Evolutionary conservation across 2,329 filamentous ascomycete species (phyloP).

Genomic region (Sporothrix mexicana): DNA sequence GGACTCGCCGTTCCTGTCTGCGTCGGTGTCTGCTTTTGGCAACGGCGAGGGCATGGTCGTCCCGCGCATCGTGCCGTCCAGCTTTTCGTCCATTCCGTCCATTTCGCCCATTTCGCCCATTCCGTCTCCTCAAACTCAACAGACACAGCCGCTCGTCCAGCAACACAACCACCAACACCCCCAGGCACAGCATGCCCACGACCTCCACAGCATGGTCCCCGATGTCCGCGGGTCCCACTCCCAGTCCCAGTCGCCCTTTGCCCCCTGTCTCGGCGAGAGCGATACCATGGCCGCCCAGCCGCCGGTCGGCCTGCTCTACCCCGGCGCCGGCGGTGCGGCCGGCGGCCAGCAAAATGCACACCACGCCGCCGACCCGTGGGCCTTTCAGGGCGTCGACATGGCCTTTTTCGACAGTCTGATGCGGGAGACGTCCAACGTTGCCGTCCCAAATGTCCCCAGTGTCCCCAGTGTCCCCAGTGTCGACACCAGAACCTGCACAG

Average conservation of each 20-base stretch:
- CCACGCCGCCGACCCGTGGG: constrained; percentile 42
- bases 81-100: not conserved
- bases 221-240: not conserved
- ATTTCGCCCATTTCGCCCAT: no score
- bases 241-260: not conserved
- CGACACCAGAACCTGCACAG: not conserved
- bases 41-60: not conserved
- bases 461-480: not conserved
- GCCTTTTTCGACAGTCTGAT: constrained; percentile 44
- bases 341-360: not conserved
- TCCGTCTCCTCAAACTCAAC: not conserved
- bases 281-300: not conserved
- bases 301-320: constrained; percentile 6
- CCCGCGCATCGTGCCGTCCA: constrained; percentile 6
- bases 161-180: not conserved
- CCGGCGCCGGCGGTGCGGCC: no score
- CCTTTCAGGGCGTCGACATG: constrained; percentile 46
- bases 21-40: not conserved
- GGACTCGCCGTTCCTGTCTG: not conserved
- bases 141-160: not conserved
- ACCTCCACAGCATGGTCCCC: not conserved
- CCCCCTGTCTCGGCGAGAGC: not conserved
- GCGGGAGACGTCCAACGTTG: constrained; percentile 29
- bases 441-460: not conserved
- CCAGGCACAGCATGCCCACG: not conserved